Evolutionary conservation across 2,329 filamentous ascomycete genomes (phyloP), one percentile per base, ranked within the genome.

Genomic region (Ascocoryne sarcoides): DNA sequence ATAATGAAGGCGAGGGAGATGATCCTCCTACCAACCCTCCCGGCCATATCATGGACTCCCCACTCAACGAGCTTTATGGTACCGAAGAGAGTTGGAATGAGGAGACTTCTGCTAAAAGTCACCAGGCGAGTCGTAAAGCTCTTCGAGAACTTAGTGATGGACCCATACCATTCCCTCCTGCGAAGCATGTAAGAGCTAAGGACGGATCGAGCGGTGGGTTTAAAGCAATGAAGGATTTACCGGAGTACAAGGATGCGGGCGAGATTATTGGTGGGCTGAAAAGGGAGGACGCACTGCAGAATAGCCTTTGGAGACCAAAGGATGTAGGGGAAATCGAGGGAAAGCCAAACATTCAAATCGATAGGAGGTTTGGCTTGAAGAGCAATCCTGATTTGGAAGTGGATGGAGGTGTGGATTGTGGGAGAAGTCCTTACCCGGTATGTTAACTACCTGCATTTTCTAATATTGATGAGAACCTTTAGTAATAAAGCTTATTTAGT

Each of bases 371-470:
- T 7, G 38, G 38, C 3, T 46, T 42, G 15, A 21, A 29, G 2
- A 20, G 32, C 2, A 40, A 42, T 5, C 45, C 40, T 8, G 31
- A 47, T 4, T 34, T 53, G 3, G 39, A 50, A 21, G 32, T 50
- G 32, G 46, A 53, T 47, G 54, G 52, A 4, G 54, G 53, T 21
- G 42, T 56, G n/a, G 55, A 58, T 50, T 55, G 53, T 44, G 54
- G 51, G 21, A 36, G 46, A 29, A 48, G 40, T 33, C 55, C 55
- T n/a, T 55, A 51, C 37, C 55, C 53, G 12, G 53, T 54, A 9
- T 32, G n/a, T n/a, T n/a, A n/a, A n/a, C n/a, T n/a, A n/a, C n/a
- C n/a, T n/a, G n/a, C n/a, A n/a, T n/a, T n/a, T n/a, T n/a, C n/a
- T n/a, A n/a, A n/a, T n/a, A n/a, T n/a, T n/a, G n/a, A n/a, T n/a